These are phyloP conservation scores for Takakia lepidozioides DNA, from an alignment of 225 moss, liverwort and hornwort species.

Conservation along the genomic window DNA sequence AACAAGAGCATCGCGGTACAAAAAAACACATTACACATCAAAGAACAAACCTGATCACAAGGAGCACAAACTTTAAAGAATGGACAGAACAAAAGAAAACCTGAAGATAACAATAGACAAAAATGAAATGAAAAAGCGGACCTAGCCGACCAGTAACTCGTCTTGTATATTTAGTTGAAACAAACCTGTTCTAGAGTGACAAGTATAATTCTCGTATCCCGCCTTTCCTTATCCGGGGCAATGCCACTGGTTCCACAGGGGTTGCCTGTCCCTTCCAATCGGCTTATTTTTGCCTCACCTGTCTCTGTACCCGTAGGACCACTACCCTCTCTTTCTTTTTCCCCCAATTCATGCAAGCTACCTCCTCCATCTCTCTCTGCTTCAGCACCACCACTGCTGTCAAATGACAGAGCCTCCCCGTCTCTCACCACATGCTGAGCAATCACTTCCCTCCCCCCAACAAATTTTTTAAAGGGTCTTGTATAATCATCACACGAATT, in stretches of 20 bases:
- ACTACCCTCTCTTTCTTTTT: slow-evolving; percentile 16
- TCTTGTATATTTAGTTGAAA: not conserved
- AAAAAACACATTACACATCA: no score
- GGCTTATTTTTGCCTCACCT: slow-evolving; percentile 15
- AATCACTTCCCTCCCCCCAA: slow-evolving; percentile 58
- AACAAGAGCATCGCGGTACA: no score
- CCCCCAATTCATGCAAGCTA: slow-evolving; percentile 19
- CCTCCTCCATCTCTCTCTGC: slow-evolving; percentile 23
- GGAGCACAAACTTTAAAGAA: no score
- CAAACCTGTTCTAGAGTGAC: slow-evolving; percentile 43
- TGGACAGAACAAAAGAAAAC: not conserved
- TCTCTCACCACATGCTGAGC: slow-evolving; percentile 34
- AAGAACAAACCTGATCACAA: no score
- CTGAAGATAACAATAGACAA: not conserved
- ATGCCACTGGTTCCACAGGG: slow-evolving; percentile 18
- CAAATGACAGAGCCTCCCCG: slow-evolving; percentile 20
- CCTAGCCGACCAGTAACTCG: not conserved
- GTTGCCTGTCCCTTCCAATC: slow-evolving; percentile 5
- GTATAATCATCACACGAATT: slow-evolving; percentile 68
- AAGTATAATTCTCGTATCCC: slow-evolving; percentile 20
- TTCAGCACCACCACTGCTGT: not conserved
- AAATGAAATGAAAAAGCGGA: not conserved
- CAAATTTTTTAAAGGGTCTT: slow-evolving; percentile 73
- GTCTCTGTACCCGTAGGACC: slow-evolving; percentile 12
- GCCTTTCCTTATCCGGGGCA: slow-evolving; percentile 11